These are phyloP conservation scores for Mycosphaerella arachidis DNA, from an alignment of 2,329 filamentous ascomycete genomes.

Conservation along the genomic window DNA sequence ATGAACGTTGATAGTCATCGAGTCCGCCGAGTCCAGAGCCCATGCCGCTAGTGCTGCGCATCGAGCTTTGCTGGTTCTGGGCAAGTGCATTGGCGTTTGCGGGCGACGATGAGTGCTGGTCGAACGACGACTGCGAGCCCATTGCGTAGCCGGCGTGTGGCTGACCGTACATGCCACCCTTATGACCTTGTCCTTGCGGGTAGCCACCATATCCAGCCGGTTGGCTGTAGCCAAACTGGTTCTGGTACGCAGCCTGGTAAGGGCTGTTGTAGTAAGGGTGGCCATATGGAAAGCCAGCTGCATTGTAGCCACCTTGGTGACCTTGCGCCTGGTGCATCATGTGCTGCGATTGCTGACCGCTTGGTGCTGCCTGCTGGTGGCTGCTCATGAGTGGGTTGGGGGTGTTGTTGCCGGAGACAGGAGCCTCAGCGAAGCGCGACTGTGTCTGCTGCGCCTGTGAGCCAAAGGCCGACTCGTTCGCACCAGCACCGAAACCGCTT, in stretches of 20 bases:
- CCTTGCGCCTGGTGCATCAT: constrained; percentile 35
- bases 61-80: constrained; percentile 36
- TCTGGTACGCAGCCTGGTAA: constrained; percentile 60
- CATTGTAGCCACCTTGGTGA: constrained; percentile 28
- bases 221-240: constrained; percentile 54
- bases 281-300: constrained; percentile 53
- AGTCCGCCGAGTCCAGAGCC: constrained; percentile 42
- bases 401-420: constrained; percentile 85
- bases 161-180: constrained; percentile 56
- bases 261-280: constrained; percentile 58
- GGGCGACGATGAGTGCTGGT: constrained; percentile 60
- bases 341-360: constrained; percentile 40
- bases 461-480: constrained; percentile 56
- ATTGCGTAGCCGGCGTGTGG: constrained; percentile 55
- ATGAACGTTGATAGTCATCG: constrained; percentile 53
- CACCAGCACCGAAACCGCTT: constrained; percentile 65
- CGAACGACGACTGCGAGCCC: constrained; percentile 54
- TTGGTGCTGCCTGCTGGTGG: constrained; percentile 44
- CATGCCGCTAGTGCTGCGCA: constrained; percentile 44
- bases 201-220: constrained; percentile 46
- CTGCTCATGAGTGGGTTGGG: constrained; percentile 69
- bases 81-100: constrained; percentile 55
- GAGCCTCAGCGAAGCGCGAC: constrained; percentile 69
- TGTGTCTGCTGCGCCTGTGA: constrained; percentile 57
- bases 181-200: constrained; percentile 40